phyloP scores from a whole-genome alignment of 331 rosid genomes.

The Quercus lobata region DNA sequence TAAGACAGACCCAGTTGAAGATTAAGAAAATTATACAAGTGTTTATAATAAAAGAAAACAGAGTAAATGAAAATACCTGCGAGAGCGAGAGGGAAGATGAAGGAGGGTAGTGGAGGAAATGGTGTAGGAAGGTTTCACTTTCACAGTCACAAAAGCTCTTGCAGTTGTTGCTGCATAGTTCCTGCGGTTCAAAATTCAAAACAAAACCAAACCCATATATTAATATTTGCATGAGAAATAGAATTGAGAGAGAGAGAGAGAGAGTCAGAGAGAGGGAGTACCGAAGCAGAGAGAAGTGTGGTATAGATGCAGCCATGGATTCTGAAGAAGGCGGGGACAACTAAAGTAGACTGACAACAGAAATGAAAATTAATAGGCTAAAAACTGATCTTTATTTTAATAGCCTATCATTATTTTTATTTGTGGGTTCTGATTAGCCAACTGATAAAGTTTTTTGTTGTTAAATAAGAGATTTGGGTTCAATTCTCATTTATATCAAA shows the following conservation, averaged over 20 bases:
- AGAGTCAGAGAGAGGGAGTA: constrained; percentile 14
- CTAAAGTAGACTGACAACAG: background rate
- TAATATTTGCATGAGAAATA: background rate
- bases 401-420: too few relatives aligned
- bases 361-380: too few relatives aligned
- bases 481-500: accelerated
- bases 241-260: background rate
- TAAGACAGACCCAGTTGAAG: background rate
- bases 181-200: constrained; percentile 32
- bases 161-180: constrained; percentile 34
- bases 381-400: too few relatives aligned
- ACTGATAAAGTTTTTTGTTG: too few relatives aligned
- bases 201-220: constrained; percentile 15
- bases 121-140: constrained; percentile 35
- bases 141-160: constrained; percentile 45
- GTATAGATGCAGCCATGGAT: constrained; percentile 46
- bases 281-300: constrained; percentile 45
- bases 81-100: constrained; percentile 38
- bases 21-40: background rate
- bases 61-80: constrained; percentile 34
- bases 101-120: constrained; percentile 20
- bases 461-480: accelerated
- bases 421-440: accelerated
- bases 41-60: background rate
- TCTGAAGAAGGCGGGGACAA: background rate